A percentile compares a stretch with the other conserved stretches of the same genome.
Evolutionary conservation across 148 eudicot genomes (phyloP).

Genomic region (Arbutus unedo): DNA sequence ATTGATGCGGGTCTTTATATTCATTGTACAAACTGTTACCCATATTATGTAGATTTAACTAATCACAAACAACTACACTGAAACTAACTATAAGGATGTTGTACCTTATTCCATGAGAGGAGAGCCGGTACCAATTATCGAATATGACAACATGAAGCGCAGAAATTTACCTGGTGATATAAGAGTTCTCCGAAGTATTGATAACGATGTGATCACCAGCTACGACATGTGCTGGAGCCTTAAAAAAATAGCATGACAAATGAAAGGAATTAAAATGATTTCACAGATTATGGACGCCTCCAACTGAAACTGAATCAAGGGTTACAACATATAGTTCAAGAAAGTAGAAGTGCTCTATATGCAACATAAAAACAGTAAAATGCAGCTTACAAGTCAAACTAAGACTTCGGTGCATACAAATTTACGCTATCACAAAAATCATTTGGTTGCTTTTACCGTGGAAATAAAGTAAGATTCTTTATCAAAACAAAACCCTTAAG

Average conservation of each 20-base stretch:
- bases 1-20: too few relatives aligned
- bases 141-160: not conserved
- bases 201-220: conserved; percentile 60
- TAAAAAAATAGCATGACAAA: conserved; percentile 19
- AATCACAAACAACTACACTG: not conserved
- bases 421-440: not conserved
- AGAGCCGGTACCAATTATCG: not conserved
- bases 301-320: not conserved
- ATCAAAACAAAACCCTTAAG: not conserved
- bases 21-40: not conserved
- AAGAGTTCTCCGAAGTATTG: conserved; percentile 65
- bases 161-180: conserved; percentile 57
- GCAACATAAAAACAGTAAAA: not conserved
- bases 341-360: not conserved
- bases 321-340: not conserved
- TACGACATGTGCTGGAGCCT: conserved; percentile 77
- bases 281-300: not conserved
- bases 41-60: not conserved
- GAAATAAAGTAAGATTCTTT: not conserved
- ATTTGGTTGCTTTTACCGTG: too few relatives aligned
- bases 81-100: not conserved
- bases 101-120: not conserved
- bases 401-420: not conserved
- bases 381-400: not conserved
- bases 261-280: not conserved